These are phyloP conservation scores for Cladosporium halotolerans DNA, from an alignment of 2,329 filamentous ascomycete genomes.

Conservation along the genomic window DNA sequence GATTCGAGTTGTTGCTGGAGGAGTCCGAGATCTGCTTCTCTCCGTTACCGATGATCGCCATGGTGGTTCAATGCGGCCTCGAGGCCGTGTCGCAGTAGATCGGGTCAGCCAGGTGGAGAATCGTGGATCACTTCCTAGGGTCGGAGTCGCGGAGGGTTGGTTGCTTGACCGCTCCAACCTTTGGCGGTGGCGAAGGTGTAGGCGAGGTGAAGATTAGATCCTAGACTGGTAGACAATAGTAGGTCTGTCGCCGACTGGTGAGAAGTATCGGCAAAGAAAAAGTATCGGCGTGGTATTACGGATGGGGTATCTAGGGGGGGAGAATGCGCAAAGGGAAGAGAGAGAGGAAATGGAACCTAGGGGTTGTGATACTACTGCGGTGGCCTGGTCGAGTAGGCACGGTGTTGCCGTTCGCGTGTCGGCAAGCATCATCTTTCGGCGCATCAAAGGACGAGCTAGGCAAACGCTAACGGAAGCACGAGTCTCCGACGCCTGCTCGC, in stretches of 20 bases:
- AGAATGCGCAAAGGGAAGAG: not conserved
- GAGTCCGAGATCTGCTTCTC: slow-evolving; percentile 21
- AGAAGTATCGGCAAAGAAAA: no score
- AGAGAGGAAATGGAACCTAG: no score
- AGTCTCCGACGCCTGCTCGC: not conserved
- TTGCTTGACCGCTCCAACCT: no score
- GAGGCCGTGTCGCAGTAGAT: not conserved
- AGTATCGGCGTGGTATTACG: no score
- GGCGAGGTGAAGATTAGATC: no score
- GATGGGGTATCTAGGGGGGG: not conserved
- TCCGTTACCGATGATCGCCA: slow-evolving; percentile 4
- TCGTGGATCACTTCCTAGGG: not conserved
- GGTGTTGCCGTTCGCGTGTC: not conserved
- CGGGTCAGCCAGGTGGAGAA: not conserved
- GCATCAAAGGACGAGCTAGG: not conserved
- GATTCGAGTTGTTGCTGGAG: slow-evolving; percentile 20
- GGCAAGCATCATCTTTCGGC: not conserved
- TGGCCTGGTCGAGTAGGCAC: not conserved
- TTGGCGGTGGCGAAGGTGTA: no score
- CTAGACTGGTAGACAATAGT: no score
- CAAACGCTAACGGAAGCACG: not conserved
- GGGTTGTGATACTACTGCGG: not conserved
- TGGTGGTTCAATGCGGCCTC: not conserved
- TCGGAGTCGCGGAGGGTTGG: not conserved
- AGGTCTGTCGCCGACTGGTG: no score